Base-by-base conservation (phyloP, 1,284 basidiomycete species). In the Puccinia hordei region DNA sequence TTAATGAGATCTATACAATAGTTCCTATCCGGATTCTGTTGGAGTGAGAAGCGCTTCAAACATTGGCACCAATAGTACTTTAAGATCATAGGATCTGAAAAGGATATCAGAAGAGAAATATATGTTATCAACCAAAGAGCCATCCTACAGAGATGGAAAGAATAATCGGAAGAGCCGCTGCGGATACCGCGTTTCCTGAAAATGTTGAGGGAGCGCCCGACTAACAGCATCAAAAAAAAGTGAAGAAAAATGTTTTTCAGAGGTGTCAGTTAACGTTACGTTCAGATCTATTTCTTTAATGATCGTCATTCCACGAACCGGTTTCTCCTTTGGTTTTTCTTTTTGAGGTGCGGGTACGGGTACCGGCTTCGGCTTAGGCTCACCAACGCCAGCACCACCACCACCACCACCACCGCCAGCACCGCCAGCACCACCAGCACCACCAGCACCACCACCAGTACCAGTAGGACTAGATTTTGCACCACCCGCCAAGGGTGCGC, bases 141-240 rank as follows among this genome's bases (percentile, higher is more conserved):
- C 63, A 66, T 66, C 38, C 63, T 19, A 66, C 41, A 22, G 63
- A 44, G 22, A 66, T 44, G 12, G 63, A 44, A 66, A 66, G 63
- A 22, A 66, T 66, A 15, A 66, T 66, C n/a, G 63, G 63, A 24
- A 66, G 63, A 41, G 63, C 38, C 22, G 41, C 63, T 44, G 63
- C 13, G n/a, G 38, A 46, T 4, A 27, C 41, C n/a, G n/a, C 12
- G 63, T 12, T 66, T 24, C 63, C 63, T 24, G 63, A 66, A 24
- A 66, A 46, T 55, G 46, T 19, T 15, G 53, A 55, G 1, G 63
- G 3, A 3, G 41, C 3, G 9, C n/a, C n/a, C 8, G 19, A 6
- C 63, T 66, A 27, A 24, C 44, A 66, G 8, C 22, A 44, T n/a
- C 38, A 44, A 46, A 24, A 44, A 66, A 65, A 30, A 65, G n/a